Base-by-base conservation (phyloP, 495 filamentous ascomycete species). In the Neurospora sp. region DNA sequence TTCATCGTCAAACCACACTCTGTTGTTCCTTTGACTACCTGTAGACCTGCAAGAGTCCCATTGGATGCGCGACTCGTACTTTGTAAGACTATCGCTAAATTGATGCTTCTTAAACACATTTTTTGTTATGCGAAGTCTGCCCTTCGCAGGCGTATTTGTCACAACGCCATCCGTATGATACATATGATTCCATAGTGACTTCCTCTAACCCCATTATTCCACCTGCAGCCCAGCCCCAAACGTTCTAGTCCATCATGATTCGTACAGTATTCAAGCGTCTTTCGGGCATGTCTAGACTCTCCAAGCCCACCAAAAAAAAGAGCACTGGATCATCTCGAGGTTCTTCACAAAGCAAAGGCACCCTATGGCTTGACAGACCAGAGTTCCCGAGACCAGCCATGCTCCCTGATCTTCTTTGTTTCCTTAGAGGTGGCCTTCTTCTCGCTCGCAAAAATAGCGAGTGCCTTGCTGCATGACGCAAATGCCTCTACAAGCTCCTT, bases 401-500 rank as follows among this genome's bases (percentile, higher is more conserved):
- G 81, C 74, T 86, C 82, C 61, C 84, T 82, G 78, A 85, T 71
- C 79, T 86, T 89, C 78, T 86, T 89, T 69, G 84, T 86, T 71
- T 78, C 85, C 6, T 78, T 79, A 45, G 80, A 80, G 4, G 79
- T 39, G 35, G 77, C 77, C 69, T 82, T 82, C 79, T 84, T 85
- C 41, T 85, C 83, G 71, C 84, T 88, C 44, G 87, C 86, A 71
- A 87, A 85, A 16, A 90, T 84, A 4, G 96, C 86, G 78, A 97
- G 89, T 16, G 88, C 89, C 79, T 90, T 91, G 81, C 92, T 92
- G 70, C 88, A 88, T 70, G 87, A 79, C 0, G 93, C 93, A 77
- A 97, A 88, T 31, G 86, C 86, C 75, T 92, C 89, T 31, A 96
- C 86, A 9, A 97, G 84, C 85, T 96, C 92, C 73, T 87, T 85